phyloP scores from a whole-genome alignment of 495 filamentous ascomycete genomes.

The Penicillium daleae region DNA sequence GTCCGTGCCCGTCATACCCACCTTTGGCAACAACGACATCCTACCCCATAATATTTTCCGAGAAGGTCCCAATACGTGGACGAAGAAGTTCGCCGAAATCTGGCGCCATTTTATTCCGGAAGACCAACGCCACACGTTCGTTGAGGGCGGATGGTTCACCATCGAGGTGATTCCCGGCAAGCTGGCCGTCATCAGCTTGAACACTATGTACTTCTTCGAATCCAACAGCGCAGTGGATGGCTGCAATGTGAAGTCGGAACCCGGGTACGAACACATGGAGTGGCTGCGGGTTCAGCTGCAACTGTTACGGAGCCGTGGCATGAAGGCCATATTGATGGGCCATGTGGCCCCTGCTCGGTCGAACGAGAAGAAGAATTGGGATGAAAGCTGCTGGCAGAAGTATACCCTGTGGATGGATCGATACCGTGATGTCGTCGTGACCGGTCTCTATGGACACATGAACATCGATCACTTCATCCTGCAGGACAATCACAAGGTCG shows the following conservation, averaged over 20 bases:
- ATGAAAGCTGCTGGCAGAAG: constrained; percentile 97
- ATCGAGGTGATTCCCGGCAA: constrained; percentile 87
- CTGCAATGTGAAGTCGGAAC: constrained; percentile 74
- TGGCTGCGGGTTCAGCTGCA: constrained; percentile 94
- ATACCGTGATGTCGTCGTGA: constrained; percentile 87
- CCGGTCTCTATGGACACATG: constrained; percentile 89
- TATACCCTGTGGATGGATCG: constrained; percentile 88
- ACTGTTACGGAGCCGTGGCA: constrained; percentile 75
- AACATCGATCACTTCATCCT: constrained; percentile 98
- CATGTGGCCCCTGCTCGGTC: constrained; percentile 92
- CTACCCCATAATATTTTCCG: constrained; percentile 94
- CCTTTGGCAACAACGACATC: constrained; percentile 96
- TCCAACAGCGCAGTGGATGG: constrained; percentile 92
- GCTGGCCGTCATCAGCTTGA: constrained; percentile 91
- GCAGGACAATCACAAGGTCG: constrained; percentile 80
- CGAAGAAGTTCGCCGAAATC: constrained; percentile 68
- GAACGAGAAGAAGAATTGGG: constrained; percentile 82
- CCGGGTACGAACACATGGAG: constrained; percentile 93
- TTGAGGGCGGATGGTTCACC: constrained; percentile 91
- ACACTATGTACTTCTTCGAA: constrained; percentile 95
- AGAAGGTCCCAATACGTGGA: constrained; percentile 82
- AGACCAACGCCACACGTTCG: constrained; percentile 87
- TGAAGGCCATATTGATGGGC: constrained; percentile 94
- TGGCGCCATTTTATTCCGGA: constrained; percentile 92
- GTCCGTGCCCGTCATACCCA: constrained; percentile 82